phyloP scores from a whole-genome alignment of 2,329 filamentous ascomycete genomes.

The Trichoderma pleuroti region DNA sequence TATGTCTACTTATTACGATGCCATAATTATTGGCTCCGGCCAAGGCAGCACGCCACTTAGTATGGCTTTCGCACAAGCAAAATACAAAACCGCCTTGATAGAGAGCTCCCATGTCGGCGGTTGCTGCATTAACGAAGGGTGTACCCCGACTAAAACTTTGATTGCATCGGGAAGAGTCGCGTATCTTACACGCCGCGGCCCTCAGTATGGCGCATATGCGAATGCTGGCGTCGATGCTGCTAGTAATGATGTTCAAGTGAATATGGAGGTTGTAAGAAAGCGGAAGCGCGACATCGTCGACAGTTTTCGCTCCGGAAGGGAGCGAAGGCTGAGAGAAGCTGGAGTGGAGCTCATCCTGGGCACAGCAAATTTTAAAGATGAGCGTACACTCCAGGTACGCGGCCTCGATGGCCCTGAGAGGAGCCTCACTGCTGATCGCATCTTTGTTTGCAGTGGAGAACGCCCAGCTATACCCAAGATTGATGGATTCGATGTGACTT shows the following conservation, averaged over 20 bases:
- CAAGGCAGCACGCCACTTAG: constrained; percentile 51
- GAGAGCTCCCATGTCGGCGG: constrained; percentile 50
- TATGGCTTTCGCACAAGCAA: constrained; percentile 43
- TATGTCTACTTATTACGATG: constrained; percentile 25
- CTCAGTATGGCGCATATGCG: constrained; percentile 44
- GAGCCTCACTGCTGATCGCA: constrained; percentile 36
- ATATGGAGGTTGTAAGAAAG: constrained; percentile 49
- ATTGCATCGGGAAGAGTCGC: constrained; percentile 50
- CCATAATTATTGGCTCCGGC: constrained; percentile 50
- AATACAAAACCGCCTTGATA: constrained; percentile 44
- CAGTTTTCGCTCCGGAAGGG: constrained; percentile 46
- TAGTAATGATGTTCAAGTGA: constrained; percentile 32
- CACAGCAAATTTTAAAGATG: constrained; percentile 41
- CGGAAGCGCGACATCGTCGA: constrained; percentile 52
- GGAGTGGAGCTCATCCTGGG: constrained; percentile 47
- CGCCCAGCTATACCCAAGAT: constrained; percentile 38
- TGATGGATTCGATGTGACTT: constrained; percentile 31
- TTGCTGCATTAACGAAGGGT: constrained; percentile 53
- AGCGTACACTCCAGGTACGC: constrained; percentile 37
- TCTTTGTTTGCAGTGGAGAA: constrained; percentile 49
- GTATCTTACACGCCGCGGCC: constrained; percentile 40
- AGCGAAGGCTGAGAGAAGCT: constrained; percentile 38
- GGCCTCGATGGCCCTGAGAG: constrained; percentile 31
- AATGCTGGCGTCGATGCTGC: constrained; percentile 17
- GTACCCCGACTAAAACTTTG: constrained; percentile 57